These are phyloP conservation scores for Angomonas desouzai DNA, from an alignment of 208 protist genomes.

Conservation along the genomic window DNA sequence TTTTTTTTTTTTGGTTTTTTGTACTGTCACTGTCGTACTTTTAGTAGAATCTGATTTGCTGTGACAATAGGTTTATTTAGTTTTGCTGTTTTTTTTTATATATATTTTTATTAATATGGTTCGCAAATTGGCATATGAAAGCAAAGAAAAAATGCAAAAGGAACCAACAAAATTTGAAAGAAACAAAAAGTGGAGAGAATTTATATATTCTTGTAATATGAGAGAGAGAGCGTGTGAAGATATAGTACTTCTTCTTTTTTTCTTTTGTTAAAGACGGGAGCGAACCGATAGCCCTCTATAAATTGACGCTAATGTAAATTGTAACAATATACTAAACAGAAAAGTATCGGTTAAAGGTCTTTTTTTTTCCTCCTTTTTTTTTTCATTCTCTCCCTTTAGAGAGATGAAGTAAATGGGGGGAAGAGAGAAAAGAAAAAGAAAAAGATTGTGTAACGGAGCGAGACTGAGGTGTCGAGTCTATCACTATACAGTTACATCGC, in stretches of 20 bases:
- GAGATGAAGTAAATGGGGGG: not conserved
- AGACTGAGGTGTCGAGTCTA: not conserved
- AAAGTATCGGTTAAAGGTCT: constrained; percentile 13
- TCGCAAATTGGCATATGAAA: not conserved
- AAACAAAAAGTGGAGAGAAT: too few species aligned
- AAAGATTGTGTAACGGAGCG: not conserved
- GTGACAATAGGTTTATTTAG: constrained; percentile 1
- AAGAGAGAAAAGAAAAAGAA: constrained; percentile 8
- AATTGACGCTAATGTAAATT: not conserved
- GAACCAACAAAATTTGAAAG: too few species aligned
- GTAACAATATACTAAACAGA: not conserved
- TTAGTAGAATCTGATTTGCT: not conserved
- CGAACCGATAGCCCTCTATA: not conserved
- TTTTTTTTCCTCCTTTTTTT: constrained; percentile 7
- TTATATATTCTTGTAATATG: too few species aligned
- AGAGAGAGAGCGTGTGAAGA: not conserved
- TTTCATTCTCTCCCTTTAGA: not conserved
- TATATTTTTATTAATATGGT: not conserved
- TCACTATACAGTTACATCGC: not conserved
- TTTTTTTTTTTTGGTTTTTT: constrained; percentile 14
- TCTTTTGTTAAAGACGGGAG: constrained; percentile 8
- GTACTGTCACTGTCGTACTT: not conserved
- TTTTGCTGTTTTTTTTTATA: constrained; percentile 3
- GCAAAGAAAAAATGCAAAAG: not conserved
- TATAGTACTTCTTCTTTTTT: constrained; percentile 3